A percentile compares a stretch with the other conserved stretches of the same genome.
Conservation (phyloP, 768 basidiomycete species). For the Tulasnella calospora region DNA sequence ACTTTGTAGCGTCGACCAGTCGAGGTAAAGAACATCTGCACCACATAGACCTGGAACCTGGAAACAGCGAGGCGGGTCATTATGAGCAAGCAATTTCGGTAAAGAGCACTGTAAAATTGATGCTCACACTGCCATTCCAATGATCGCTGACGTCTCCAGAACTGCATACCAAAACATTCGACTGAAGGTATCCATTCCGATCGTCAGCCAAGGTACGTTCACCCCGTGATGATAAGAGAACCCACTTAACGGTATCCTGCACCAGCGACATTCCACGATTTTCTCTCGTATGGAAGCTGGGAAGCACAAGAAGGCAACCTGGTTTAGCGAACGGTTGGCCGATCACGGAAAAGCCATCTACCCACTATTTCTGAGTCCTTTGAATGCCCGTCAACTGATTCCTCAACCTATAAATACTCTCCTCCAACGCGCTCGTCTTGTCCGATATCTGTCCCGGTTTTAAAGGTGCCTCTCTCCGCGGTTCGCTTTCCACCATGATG, state of each 20-base stretch:
- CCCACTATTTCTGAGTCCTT: conserved; percentile 89
- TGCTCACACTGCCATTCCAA: conserved; percentile 82
- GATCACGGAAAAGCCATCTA: conserved; percentile 28
- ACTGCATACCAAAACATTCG: conserved; percentile 93
- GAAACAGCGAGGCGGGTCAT: not conserved
- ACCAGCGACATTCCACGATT: conserved; percentile 92
- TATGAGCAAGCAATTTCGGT: conserved; percentile 22
- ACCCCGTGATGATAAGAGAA: conserved; percentile 4
- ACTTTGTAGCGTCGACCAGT: conserved; percentile 87
- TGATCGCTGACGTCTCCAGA: conserved; percentile 68
- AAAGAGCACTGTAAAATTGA: not conserved
- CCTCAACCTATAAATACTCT: conserved; percentile 88
- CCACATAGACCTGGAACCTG: conserved; percentile 83
- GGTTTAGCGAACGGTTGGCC: not conserved
- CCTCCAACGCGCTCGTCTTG: conserved; percentile 89
- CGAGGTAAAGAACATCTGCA: conserved; percentile 96
- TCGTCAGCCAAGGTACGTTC: conserved; percentile 17
- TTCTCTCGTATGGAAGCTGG: conserved; percentile 89
- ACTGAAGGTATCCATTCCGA: conserved; percentile 39
- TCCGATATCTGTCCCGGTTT: conserved; percentile 85
- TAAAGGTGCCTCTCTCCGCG: conserved; percentile 79
- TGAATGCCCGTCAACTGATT: conserved; percentile 85
- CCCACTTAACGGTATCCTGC: conserved; percentile 79
- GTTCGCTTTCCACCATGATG: conserved; percentile 98
- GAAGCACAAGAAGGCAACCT: not conserved